Conservation (phyloP, 257 asterid species). For the Gardenia jasminoides region DNA sequence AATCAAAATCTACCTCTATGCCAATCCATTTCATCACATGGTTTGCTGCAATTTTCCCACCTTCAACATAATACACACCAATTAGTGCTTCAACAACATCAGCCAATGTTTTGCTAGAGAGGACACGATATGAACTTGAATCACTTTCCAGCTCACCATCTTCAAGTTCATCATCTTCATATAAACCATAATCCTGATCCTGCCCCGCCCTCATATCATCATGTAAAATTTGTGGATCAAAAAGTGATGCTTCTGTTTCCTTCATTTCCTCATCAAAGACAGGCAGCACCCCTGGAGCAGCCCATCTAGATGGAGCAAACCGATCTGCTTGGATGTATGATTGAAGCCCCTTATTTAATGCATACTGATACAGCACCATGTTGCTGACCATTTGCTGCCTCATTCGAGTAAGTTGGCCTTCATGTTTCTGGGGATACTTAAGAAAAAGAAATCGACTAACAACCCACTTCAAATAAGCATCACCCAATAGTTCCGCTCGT, state of each 20-base stretch:
- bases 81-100: conserved; percentile 98
- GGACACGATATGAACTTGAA: conserved; percentile 91
- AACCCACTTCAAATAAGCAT: conserved; percentile 98
- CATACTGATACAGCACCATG: conserved; percentile 80
- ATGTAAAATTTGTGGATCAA: conserved; percentile 40
- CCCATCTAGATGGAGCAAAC: conserved; percentile 98
- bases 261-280: conserved; percentile 86
- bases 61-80: conserved; percentile 92
- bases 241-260: conserved; percentile 54
- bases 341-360: conserved; percentile 84
- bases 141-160: conserved; percentile 97
- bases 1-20: conserved; percentile 72
- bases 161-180: conserved; percentile 80
- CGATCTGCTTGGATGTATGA: conserved; percentile 97
- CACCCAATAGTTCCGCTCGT: conserved; percentile 96
- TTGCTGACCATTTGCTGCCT: conserved; percentile 99
- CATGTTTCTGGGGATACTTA: conserved; percentile 92
- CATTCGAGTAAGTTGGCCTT: conserved; percentile 98
- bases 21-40: conserved; percentile 99
- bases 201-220: conserved; percentile 29
- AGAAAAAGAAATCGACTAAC: conserved; percentile 93
- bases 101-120: conserved; percentile 93
- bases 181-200: conserved; percentile 35
- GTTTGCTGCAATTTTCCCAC: conserved; percentile 86
- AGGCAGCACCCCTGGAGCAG: conserved; percentile 97